A percentile compares a stretch with the other conserved stretches of the same genome.
Evolutionary conservation across 2,329 filamentous ascomycete genomes (phyloP).

Genomic region (Emmonsiellopsis sp.): DNA sequence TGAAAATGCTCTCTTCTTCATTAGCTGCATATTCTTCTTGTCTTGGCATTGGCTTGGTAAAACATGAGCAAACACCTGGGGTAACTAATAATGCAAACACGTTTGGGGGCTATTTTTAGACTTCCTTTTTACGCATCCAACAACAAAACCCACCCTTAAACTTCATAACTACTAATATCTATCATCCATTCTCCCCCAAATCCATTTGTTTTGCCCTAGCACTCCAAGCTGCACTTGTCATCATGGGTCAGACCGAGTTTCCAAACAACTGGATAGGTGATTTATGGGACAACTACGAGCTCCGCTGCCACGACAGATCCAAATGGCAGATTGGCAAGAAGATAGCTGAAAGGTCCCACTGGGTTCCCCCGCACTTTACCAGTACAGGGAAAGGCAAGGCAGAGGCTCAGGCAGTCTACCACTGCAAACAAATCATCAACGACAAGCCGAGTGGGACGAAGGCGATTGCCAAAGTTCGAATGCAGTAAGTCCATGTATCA

Average conservation of each 20-base stretch:
- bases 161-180: too few relatives aligned
- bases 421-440: neutral
- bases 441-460: neutral
- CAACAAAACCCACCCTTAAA: too few relatives aligned
- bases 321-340: neutral
- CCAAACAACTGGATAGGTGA: neutral
- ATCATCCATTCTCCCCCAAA: too few relatives aligned
- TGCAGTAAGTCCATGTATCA: constrained; percentile 1
- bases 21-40: too few relatives aligned
- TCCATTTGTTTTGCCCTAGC: neutral
- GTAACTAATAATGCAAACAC: too few relatives aligned
- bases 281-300: neutral
- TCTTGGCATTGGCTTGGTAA: too few relatives aligned
- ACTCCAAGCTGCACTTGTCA: too few relatives aligned
- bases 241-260: neutral
- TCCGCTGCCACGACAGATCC: neutral
- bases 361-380: too few relatives aligned
- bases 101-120: too few relatives aligned
- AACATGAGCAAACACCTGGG: too few relatives aligned
- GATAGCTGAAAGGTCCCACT: neutral
- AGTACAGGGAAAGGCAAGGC: neutral
- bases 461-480: neutral
- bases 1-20: too few relatives aligned
- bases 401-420: neutral
- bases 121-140: too few relatives aligned